Evolutionary conservation across 805 yeast genomes (phyloP), one percentile per base, ranked within the genome.

Genomic region (Torulaspora franciscae): DNA sequence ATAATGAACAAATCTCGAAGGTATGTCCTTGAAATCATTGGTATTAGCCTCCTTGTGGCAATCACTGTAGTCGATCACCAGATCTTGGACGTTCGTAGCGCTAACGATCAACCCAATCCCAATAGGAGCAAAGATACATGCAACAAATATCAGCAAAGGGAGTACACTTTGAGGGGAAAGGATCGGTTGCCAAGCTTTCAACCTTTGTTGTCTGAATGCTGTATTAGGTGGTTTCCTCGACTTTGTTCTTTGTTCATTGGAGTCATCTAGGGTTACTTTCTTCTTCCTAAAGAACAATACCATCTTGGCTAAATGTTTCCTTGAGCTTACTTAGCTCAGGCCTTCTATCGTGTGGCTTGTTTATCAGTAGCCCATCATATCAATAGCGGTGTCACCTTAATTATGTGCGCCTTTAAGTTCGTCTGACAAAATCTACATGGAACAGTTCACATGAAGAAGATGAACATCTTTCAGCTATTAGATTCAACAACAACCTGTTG

Each of bases 141-240:
- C 87, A 34, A 86, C 68, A 19, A 84, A 52, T 38, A 89, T 73
- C 45, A 93, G 72, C 41, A 91, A 71, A 2, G 98, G 98, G 36
- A 93, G 75, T 37, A 91, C 97, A 13, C 95, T 82, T 53, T 81
- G 81, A 11, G 98, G 97, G 1, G 96, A 85, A 45, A 93, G 75
- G 43, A 93, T 87, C 1, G 98, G 99, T 55, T 79, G 82, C 80
- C 82, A 79, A 32, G 82, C 74, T 54, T 77, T 77, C 51, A 79
- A 61, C 55, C 83, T 65, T 52, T 79, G 84, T 55, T 85, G 95
- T 59, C 90, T 75, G 59, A 85, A 85, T 2, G 90, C 91, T 6
- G 91, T 85, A 62, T 85, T 77, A 39, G 81, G 80, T 27, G 83
- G 83, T 56, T 70, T 73, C 46, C 78, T 70, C 1, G 80, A 73